phyloP scores from a whole-genome alignment of 495 filamentous ascomycete species.

The Hyaloscypha variabilis region DNA sequence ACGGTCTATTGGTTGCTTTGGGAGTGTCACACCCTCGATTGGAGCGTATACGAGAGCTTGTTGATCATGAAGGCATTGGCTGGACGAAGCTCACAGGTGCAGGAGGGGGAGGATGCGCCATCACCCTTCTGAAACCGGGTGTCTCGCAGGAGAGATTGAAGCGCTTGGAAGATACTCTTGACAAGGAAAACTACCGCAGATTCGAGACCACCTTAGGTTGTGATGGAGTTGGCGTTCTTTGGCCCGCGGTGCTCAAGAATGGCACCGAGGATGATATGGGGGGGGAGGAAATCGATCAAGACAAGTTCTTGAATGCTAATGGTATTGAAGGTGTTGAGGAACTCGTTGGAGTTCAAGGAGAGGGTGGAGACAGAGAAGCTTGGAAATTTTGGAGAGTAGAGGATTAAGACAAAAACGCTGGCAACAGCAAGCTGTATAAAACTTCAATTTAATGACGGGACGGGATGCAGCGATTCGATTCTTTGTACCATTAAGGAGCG shows the following conservation, averaged over 20 bases:
- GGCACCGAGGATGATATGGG: slow-evolving; percentile 65
- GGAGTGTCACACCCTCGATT: slow-evolving; percentile 93
- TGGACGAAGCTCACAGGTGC: slow-evolving; percentile 98
- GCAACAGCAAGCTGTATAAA: slow-evolving; percentile 22
- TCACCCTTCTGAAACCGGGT: slow-evolving; percentile 78
- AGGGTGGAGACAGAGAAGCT: slow-evolving; percentile 67
- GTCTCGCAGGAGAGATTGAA: slow-evolving; percentile 50
- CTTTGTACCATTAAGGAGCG: slow-evolving; percentile 28
- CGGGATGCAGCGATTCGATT: slow-evolving; percentile 11
- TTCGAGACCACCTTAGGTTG: slow-evolving; percentile 89
- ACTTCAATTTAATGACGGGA: neutral
- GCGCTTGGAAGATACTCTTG: slow-evolving; percentile 66
- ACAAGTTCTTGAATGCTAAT: slow-evolving; percentile 83
- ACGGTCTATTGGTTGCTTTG: slow-evolving; percentile 83
- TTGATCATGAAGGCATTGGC: slow-evolving; percentile 86
- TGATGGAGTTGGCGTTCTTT: slow-evolving; percentile 90
- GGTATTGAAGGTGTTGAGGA: slow-evolving; percentile 80
- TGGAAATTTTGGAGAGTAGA: slow-evolving; percentile 94
- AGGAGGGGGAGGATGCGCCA: slow-evolving; percentile 92
- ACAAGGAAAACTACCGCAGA: slow-evolving; percentile 75
- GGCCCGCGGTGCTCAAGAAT: slow-evolving; percentile 82
- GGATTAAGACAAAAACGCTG: slow-evolving; percentile 25
- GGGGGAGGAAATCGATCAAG: slow-evolving; percentile 90
- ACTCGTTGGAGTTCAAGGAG: slow-evolving; percentile 66
- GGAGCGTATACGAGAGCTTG: slow-evolving; percentile 88